These are phyloP conservation scores for Rhododendron ferrugineum DNA, from an alignment of 148 eudicot species.

Conservation along the genomic window DNA sequence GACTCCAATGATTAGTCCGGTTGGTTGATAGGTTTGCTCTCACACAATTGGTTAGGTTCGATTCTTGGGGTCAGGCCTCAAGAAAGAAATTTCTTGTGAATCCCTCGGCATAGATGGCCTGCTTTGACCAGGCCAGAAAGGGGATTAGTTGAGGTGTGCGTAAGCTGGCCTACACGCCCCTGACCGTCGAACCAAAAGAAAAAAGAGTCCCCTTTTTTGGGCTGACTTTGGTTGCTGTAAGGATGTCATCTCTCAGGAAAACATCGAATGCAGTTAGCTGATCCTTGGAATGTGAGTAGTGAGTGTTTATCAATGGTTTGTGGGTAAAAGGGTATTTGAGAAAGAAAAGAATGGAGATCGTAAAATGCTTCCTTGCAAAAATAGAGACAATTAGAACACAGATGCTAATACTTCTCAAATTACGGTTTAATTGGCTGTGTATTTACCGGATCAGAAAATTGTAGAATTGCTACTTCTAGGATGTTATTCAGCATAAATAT, in stretches of 20 bases:
- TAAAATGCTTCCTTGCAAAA: background rate
- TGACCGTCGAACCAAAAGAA: no score
- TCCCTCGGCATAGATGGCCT: background rate
- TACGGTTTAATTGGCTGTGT: background rate
- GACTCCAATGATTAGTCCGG: background rate
- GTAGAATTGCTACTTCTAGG: background rate
- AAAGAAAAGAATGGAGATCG: background rate
- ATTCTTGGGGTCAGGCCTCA: no score
- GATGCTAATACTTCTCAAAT: background rate
- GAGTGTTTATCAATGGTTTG: background rate
- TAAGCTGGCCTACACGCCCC: background rate
- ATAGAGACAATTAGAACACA: background rate
- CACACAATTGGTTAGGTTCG: no score
- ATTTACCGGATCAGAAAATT: background rate
- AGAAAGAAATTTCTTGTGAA: no score
- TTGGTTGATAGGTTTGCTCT: background rate
- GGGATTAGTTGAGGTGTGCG: no score
- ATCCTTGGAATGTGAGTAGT: background rate
- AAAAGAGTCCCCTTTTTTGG: background rate
- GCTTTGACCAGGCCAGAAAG: background rate
- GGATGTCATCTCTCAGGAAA: background rate
- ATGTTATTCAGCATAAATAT: background rate
- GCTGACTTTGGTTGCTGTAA: background rate
- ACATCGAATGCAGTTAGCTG: background rate
- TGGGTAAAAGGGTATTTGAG: background rate